Evolutionary conservation across 2,329 filamentous ascomycete genomes (phyloP).

Genomic region (Scleromitrula shiraiana): DNA sequence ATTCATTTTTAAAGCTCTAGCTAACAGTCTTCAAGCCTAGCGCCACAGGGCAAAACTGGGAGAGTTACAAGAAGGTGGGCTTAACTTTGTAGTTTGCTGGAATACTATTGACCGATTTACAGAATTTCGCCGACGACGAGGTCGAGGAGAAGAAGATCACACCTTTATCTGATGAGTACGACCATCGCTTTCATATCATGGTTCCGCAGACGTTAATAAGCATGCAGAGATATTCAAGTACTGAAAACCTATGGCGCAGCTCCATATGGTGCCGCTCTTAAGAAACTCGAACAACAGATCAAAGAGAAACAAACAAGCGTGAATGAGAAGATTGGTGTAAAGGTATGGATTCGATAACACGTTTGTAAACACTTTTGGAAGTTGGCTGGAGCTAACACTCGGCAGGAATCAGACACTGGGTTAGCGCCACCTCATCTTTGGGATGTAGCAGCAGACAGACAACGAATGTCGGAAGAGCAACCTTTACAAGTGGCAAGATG

Average conservation of each 20-base stretch:
- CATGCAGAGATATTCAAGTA: conserved; percentile 88
- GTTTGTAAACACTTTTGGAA: too few relatives aligned
- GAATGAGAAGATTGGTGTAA: conserved; percentile 95
- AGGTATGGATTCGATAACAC: conserved; percentile 38
- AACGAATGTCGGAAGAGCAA: conserved; percentile 98
- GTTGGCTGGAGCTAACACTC: too few relatives aligned
- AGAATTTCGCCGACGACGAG: conserved; percentile 79
- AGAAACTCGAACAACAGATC: conserved; percentile 98
- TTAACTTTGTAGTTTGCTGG: conserved; percentile 8
- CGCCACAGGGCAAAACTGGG: conserved; percentile 73
- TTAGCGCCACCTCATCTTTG: conserved; percentile 97
- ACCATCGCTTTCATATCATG: conserved; percentile 18
- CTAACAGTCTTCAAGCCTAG: conserved; percentile 4
- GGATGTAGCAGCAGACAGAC: conserved; percentile 95
- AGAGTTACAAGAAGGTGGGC: conserved; percentile 89
- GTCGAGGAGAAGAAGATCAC: conserved; percentile 99
- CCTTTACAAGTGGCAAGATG: conserved; percentile 94
- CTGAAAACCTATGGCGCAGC: conserved; percentile 98
- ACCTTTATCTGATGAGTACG: conserved; percentile 90
- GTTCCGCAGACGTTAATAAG: conserved; percentile 24
- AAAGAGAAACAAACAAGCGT: conserved; percentile 98
- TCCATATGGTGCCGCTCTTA: conserved; percentile 85
- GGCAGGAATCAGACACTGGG: conserved; percentile 91
- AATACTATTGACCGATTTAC: conserved; percentile 6
- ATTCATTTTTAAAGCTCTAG: not conserved